These are phyloP conservation scores for Paramecium sonneborni DNA, from an alignment of 73 alveolate genomes.

Conservation along the genomic window DNA sequence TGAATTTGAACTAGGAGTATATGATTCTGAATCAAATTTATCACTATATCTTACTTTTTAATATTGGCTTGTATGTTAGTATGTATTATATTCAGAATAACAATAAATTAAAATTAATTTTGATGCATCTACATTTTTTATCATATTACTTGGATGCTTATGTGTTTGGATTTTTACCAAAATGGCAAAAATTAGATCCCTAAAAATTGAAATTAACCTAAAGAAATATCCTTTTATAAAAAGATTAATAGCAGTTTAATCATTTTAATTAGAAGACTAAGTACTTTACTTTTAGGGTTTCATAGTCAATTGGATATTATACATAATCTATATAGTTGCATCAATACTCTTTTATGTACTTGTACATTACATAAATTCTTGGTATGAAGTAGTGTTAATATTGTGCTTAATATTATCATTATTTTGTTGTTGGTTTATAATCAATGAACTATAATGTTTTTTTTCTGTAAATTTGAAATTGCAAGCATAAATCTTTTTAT, in stretches of 20 bases:
- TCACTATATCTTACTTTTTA: background rate
- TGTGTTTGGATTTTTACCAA: background rate
- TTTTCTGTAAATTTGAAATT: background rate
- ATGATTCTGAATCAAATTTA: background rate
- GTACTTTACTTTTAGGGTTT: conserved; percentile 6
- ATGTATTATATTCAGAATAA: background rate
- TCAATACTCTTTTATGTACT: background rate
- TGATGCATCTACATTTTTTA: background rate
- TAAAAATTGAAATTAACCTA: background rate
- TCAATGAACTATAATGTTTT: background rate
- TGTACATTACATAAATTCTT: background rate
- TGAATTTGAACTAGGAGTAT: background rate
- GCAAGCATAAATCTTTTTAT: background rate
- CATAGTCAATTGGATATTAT: background rate
- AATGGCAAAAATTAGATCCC: background rate
- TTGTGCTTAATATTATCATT: background rate
- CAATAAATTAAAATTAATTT: background rate
- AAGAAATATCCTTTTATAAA: background rate
- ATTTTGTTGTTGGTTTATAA: background rate
- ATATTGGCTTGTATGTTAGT: background rate
- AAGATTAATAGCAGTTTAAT: background rate
- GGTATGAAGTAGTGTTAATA: background rate
- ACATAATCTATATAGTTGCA: background rate
- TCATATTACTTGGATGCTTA: background rate
- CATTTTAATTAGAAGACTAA: background rate